These are phyloP conservation scores for Taphrina deformans DNA, from an alignment of 1,139 yeast genomes.

Conservation along the genomic window DNA sequence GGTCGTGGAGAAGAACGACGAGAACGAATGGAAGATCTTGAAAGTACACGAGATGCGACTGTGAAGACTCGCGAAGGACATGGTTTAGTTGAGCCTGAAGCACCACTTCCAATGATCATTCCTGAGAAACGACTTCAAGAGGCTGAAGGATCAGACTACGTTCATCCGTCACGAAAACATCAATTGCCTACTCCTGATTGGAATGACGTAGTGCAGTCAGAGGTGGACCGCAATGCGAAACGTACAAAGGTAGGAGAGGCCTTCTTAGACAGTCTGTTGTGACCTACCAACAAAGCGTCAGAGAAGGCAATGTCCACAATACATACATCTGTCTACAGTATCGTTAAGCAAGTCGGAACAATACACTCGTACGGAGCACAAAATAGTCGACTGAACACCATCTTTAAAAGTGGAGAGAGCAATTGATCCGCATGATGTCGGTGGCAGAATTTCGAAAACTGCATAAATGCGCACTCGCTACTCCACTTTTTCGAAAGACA, in stretches of 20 bases:
- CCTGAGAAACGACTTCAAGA: not conserved
- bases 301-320: no score
- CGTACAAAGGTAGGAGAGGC: conserved; percentile 5
- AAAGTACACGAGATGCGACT: not conserved
- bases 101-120: not conserved
- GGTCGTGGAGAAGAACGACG: conserved; percentile 16
- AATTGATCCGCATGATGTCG: conserved; percentile 5
- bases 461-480: not conserved
- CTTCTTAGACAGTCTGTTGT: not conserved
- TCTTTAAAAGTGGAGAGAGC: not conserved
- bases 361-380: no score
- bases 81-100: conserved; percentile 1
- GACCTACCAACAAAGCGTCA: no score
- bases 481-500: not conserved
- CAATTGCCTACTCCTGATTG: not conserved
- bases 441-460: not conserved
- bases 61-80: not conserved
- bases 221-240: not conserved
- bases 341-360: no score
- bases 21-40: conserved; percentile 18
- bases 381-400: no score
- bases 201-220: not conserved
- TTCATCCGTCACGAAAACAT: conserved; percentile 11
- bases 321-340: no score
- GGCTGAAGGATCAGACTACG: conserved; percentile 1